phyloP scores from a whole-genome alignment of 1,284 basidiomycete species.

The Anthracocystis panici-leucophaei region DNA sequence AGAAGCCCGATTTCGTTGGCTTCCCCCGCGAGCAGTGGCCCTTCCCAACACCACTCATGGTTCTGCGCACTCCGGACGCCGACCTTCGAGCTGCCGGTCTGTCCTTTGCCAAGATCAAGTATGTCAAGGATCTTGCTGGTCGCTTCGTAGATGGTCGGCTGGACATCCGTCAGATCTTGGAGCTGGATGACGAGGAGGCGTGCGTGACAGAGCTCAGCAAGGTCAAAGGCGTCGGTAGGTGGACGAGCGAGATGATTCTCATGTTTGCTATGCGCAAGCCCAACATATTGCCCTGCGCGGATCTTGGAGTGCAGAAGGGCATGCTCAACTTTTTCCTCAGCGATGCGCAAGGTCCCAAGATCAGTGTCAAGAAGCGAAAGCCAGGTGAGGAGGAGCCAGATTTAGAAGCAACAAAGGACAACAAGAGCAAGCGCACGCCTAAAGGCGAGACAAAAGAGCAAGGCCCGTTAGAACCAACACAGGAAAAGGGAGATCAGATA shows the following conservation, averaged over 20 bases:
- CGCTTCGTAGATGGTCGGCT: conserved; percentile 63
- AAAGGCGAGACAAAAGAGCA: conserved; percentile 2
- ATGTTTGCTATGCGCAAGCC: conserved; percentile 67
- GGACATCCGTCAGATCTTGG: conserved; percentile 58
- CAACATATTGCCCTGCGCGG: conserved; percentile 63
- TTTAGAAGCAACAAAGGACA: conserved; percentile 7
- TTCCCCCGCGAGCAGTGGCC: conserved; percentile 62
- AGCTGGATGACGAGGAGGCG: conserved; percentile 57
- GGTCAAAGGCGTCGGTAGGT: conserved; percentile 66
- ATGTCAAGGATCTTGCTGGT: conserved; percentile 62
- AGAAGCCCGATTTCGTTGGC: conserved; percentile 57
- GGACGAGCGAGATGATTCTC: conserved; percentile 68
- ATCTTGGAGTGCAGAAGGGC: conserved; percentile 67
- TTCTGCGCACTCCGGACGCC: conserved; percentile 55
- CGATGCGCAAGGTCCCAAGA: conserved; percentile 48
- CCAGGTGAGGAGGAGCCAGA: conserved; percentile 36
- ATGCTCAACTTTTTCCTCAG: conserved; percentile 62
- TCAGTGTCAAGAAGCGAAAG: conserved; percentile 58
- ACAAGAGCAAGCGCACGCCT: conserved; percentile 1
- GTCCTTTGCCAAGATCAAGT: conserved; percentile 63
- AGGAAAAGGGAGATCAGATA: conserved; percentile 27
- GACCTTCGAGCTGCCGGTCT: conserved; percentile 61
- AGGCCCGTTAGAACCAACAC: conserved; percentile 28
- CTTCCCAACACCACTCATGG: conserved; percentile 62
- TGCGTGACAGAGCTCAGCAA: conserved; percentile 59